Evolutionary conservation across 2,329 filamentous ascomycete genomes (phyloP), one percentile per base, ranked within the genome.

Genomic region (Aspergillus vadensis): DNA sequence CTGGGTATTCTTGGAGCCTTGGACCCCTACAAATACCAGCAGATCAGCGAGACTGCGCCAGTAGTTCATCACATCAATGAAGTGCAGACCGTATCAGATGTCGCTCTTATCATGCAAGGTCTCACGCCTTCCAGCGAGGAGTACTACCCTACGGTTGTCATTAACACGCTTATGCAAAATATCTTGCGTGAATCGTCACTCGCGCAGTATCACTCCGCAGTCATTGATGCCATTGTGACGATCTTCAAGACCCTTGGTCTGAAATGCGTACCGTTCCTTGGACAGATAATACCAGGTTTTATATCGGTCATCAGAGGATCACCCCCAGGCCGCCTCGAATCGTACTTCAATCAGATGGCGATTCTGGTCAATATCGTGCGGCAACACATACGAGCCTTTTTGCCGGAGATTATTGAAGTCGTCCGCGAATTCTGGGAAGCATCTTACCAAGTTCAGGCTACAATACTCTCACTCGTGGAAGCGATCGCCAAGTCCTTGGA

Each of bases 161-260:
- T 99, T 73, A 97, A 97, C 70, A 96, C 95, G 1, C 84, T 99
- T 10, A 87, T 99, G 70, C 89, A 92, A 59, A 82, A 80, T 59
- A 93, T 99, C 66, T 80, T 99, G 38, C 96, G 94, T 70, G 95
- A 99, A 68, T 88, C 88, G 25, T 98, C 95, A 0, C 82, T 99
- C 4, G 86, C 89, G 12, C 91, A 96, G 70, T 94, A 97, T 69
- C 96, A 99, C 71, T 94, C 92, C 4, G 88, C 90, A 10, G 94
- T 98, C 14, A 95, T 99, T 55, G 95, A 98, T 74, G 95, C 95
- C 5, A 96, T 99, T 69, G 98, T 99, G 88, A 97, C 92, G 68
- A 99, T 99, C 61, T 99, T 99, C 79, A 91, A 95, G 68, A 99
- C 96, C 0, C 84, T 99, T 62, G 95, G 95, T 2, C 80, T 99